Evolutionary conservation across 176 grass and related monocot species (phyloP), one percentile per base, ranked within the genome.

Genomic region (Raddia guianensis): DNA sequence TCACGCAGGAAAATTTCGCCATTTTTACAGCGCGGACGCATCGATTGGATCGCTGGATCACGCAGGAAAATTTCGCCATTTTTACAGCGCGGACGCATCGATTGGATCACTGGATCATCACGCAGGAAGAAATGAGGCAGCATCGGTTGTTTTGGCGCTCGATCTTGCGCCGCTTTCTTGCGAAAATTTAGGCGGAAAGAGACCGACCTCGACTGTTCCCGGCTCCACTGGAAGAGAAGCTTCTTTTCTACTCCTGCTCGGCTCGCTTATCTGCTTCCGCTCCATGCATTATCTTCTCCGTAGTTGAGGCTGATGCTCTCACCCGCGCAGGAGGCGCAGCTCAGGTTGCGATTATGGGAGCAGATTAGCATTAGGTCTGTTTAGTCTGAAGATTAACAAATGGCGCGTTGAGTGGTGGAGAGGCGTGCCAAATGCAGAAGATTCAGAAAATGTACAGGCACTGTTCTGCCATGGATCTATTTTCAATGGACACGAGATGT

Each of bases 101-200:
- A 65, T 34, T 4, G 66, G 27, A 27, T 27, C 27, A 0, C 27
- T 27, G 27, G 27, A 27, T 27, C 27, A 27, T 27, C 27, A 27
- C 27, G 27, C 27, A 27, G 27, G 27, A 27, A 27, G 1, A 27
- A 27, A 70, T 71, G 0, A 71, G 60, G 54, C 79, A 14, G 46
- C 65, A 12, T n/a, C 77, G 63, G 77, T 40, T 12, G 67, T 37
- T 50, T 50, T 61, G 13, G 65, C 52, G 32, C 78, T 70, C 53
- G 62, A 60, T 60, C 57, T 77, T 15, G 63, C 54, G 43, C 54
- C 21, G 55, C 43, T 33, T 81, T 63, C 49, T 61, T 34, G 79
- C 54, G 10, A 21, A 81, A 9, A 9, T 61, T 37, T 34, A 0
- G 43, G 12, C n/a, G 67, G 43, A 81, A 71, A 71, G 79, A 10